A percentile compares a stretch with the other conserved stretches of the same genome.
Conservation (phyloP, 306 rosid genomes). For the Cicer judaicum region DNA sequence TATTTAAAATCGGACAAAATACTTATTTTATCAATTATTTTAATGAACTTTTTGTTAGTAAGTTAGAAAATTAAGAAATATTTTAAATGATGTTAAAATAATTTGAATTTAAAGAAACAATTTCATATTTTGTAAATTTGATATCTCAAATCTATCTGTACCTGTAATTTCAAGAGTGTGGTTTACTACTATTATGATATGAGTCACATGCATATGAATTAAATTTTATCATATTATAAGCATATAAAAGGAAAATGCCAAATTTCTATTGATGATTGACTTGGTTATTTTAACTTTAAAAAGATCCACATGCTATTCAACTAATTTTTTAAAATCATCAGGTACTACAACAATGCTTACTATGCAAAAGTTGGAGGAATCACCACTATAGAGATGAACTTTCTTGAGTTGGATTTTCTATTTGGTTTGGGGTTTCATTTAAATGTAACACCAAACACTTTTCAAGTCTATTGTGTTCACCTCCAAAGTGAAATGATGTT, state of each 20-base stretch:
- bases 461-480: slow-evolving; percentile 68
- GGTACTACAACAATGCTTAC: slow-evolving; percentile 96
- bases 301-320: not conserved
- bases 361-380: slow-evolving; percentile 99
- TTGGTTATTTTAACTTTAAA: not conserved
- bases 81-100: too few species aligned
- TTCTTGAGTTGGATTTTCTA: slow-evolving; percentile 88
- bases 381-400: slow-evolving; percentile 87
- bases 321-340: slow-evolving; percentile 39
- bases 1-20: too few species aligned
- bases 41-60: too few species aligned
- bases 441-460: slow-evolving; percentile 81
- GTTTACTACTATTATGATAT: too few species aligned
- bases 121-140: too few species aligned
- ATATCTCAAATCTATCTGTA: too few species aligned
- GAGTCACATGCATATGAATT: too few species aligned
- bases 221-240: too few species aligned
- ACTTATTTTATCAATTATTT: too few species aligned
- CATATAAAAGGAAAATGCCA: not conserved
- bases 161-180: too few species aligned
- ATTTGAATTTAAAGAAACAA: too few species aligned
- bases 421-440: slow-evolving; percentile 87
- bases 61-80: too few species aligned
- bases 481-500: slow-evolving; percentile 82
- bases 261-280: slow-evolving; percentile 15